phyloP scores from a whole-genome alignment of 352 stramenopile species.

The Globisporangium orthogonon region DNA sequence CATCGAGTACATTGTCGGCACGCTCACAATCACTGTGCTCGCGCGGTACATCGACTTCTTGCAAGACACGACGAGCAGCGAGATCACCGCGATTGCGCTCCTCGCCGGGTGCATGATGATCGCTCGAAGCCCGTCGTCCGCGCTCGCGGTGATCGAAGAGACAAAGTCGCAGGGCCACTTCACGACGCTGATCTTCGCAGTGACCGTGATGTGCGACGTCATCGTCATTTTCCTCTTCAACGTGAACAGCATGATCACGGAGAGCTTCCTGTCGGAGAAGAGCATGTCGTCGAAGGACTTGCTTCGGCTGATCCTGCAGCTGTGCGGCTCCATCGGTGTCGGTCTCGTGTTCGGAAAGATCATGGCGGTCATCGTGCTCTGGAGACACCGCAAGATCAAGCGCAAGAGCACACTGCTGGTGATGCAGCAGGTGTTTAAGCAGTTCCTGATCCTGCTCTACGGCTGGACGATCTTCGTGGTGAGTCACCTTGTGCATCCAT shows the following conservation, averaged over 20 bases:
- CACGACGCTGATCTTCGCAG: conserved; percentile 58
- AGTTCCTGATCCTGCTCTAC: conserved; percentile 52
- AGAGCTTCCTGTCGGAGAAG: conserved; percentile 54
- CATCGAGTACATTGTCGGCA: conserved; percentile 58
- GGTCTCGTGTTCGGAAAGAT: conserved; percentile 46
- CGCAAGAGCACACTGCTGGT: conserved; percentile 39
- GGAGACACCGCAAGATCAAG: conserved; percentile 39
- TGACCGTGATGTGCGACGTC: conserved; percentile 69
- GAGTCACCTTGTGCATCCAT: conserved; percentile 54
- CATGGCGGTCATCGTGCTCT: conserved; percentile 49
- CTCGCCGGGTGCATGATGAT: conserved; percentile 71
- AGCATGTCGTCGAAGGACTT: conserved; percentile 28
- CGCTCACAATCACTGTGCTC: conserved; percentile 53
- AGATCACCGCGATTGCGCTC: conserved; percentile 56
- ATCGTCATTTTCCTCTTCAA: conserved; percentile 71
- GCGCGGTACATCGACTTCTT: conserved; percentile 58
- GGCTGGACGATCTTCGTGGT: conserved; percentile 56
- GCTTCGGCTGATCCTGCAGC: conserved; percentile 25
- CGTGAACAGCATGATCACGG: conserved; percentile 63
- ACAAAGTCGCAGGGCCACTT: conserved; percentile 58
- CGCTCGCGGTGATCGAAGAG: conserved; percentile 63
- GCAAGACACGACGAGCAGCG: conserved; percentile 44
- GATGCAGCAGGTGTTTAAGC: conserved; percentile 38
- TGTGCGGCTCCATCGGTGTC: conserved; percentile 42
- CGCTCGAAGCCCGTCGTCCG: conserved; percentile 55